Evolutionary conservation across 1,139 yeast genomes (phyloP), one percentile per base, ranked within the genome.

Genomic region (Debaryomyces singareniensis): DNA sequence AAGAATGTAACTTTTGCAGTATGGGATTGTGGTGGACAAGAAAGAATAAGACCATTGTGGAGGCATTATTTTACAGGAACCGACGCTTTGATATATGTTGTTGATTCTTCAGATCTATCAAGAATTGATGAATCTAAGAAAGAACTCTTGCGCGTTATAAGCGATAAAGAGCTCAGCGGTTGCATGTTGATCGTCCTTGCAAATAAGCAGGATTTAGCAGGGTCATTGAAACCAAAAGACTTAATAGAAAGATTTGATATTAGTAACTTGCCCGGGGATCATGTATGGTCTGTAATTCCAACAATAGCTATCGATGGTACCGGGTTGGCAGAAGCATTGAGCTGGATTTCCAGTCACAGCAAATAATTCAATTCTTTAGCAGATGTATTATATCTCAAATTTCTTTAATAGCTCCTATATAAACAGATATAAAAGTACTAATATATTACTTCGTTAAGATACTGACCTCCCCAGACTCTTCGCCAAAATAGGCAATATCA

Each of bases 21-120:
- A 43, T 89, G 96, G 96, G 96, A 87, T 56, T 93, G 93, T 35
- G 96, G 96, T 60, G 96, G 95, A 53, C 96, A 86, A 60, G 94
- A 85, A 47, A 69, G 94, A 54, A 75, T 85, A 43, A 71, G 95
- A 48, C 95, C 95, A 0, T 66, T 87, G 32, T 87, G 97, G 96
- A 76, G 96, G 55, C 96, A 87, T 53, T 89, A 87, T 58, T 86
- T 82, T 58, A 84, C 95, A 9, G 95, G 95, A 18, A 85, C 96
- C 3, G 84, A 86, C 49, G 96, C 95, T n/a, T 68, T 89, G 38
- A 85, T 89, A 34, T 89, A 84, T 54, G 96, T 89, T 31, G 83
- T 89, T 35, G 97, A 89, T 55, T 75, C 89, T 4, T 73, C 82
- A 10, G 95, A 86, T 56, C 57, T 60, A 24, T 71, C 68, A 20